Base-by-base conservation (phyloP, 2,329 filamentous ascomycete genomes). In the Claviceps digitariae region DNA sequence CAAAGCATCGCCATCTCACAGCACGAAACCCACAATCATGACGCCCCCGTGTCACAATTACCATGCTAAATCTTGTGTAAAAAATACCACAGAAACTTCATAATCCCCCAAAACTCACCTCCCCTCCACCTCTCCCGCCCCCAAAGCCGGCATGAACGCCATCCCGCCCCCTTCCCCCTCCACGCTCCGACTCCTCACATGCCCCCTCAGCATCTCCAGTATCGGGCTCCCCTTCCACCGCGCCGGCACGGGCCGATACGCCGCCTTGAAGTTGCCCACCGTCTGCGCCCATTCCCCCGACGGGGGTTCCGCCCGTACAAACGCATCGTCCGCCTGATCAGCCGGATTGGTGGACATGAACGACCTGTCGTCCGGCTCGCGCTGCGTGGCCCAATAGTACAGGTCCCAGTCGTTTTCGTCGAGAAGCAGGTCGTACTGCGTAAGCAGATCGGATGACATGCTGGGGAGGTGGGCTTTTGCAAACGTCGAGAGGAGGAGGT, bases 331-430 rank as follows among this genome's bases (percentile, higher is more conserved):
- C 17, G 25, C 17, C 44, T 29, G 15, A 8, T 45, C 57, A 23
- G 57, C 36, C 48, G 67, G 64, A 62, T 67, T 62, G 58, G 72
- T 67, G 52, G 66, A 59, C 54, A 80, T 74, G 52, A 74, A 68
- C 36, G 81, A 68, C 40, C 81, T 58, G 57, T 68, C 67, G 50
- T 74, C 68, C 34, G 81, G 60, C 58, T 69, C 67, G 61, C 89
- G 83, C 70, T 98, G 93, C 17, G 93, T 98, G 3, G 87, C 89
- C 93, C 93, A 98, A 77, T 98, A 98, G 77, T 98, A 98, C 57
- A 98, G 96, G 68, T 98, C 93, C 93, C 93, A 98, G 74, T 98
- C 93, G 70, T 98, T 98, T 73, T 98, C 93, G 70, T 98, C 93
- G 54, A 98, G 82, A 74, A 98, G 94, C 29, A 78, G 74, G 68